Percentiles rank a stretch among this genome's conserved stretches.
phyloP scores from a whole-genome alignment of 768 basidiomycete genomes.

The Lactifluus hygrophoroides region DNA sequence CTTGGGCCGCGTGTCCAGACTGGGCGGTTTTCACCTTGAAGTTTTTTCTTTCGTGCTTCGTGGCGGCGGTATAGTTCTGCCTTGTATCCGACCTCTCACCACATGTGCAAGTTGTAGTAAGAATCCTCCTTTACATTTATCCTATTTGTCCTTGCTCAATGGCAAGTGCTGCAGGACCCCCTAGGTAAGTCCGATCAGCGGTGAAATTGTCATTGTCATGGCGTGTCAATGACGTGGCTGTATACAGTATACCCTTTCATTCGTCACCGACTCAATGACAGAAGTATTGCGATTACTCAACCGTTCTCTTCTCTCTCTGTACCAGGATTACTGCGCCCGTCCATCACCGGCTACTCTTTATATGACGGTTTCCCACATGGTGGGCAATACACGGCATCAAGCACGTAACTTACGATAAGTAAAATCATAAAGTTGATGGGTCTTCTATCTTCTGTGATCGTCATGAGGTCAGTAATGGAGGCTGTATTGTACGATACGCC shows the following conservation, averaged over 20 bases:
- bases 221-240: neutral
- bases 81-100: too few species aligned
- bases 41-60: too few species aligned
- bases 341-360: neutral
- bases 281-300: neutral
- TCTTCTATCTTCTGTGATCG: neutral
- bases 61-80: neutral
- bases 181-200: neutral
- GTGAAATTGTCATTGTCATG: neutral
- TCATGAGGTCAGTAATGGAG: neutral
- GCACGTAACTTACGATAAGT: neutral
- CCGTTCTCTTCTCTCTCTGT: neutral
- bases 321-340: too few species aligned
- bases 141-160: too few species aligned
- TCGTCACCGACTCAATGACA: neutral
- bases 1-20: too few species aligned
- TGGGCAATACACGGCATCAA: neutral
- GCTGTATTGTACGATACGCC: neutral
- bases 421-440: neutral
- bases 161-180: too few species aligned
- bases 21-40: too few species aligned
- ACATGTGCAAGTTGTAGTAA: too few species aligned
- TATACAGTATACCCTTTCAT: neutral
- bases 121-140: too few species aligned
- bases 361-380: neutral